Evolutionary conservation across 345 rosid genomes (phyloP).

Genomic region (Syzygium jambos): DNA sequence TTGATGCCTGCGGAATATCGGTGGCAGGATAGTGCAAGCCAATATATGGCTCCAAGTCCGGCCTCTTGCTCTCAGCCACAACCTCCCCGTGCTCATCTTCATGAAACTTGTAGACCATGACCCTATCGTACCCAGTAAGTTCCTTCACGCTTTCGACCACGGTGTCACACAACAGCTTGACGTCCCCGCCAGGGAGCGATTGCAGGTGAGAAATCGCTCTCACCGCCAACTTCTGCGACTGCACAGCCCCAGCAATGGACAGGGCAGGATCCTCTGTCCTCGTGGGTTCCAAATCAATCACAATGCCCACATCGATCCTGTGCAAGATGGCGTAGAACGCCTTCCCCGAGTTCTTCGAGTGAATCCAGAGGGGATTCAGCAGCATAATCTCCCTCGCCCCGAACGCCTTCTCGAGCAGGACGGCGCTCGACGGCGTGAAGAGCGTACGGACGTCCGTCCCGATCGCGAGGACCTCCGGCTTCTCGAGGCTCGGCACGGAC

Average conservation of each 20-base stretch:
- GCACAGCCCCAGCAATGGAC: conserved; percentile 96
- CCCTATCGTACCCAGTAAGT: conserved; percentile 90
- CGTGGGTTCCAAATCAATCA: conserved; percentile 95
- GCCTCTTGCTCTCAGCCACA: conserved; percentile 76
- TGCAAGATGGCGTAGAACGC: conserved; percentile 91
- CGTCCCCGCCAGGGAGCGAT: conserved; percentile 91
- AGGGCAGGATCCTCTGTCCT: conserved; percentile 91
- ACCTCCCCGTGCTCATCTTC: conserved; percentile 99
- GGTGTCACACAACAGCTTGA: conserved; percentile 80
- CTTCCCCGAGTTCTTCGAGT: conserved; percentile 70
- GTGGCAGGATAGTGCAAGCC: conserved; percentile 97
- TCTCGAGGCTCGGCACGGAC: conserved; percentile 77
- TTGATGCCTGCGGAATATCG: conserved; percentile 93
- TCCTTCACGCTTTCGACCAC: conserved; percentile 83
- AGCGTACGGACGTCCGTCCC: conserved; percentile 75
- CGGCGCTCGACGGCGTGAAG: conserved; percentile 46
- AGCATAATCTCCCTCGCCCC: conserved; percentile 86
- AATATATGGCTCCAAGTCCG: conserved; percentile 81
- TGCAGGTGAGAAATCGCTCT: conserved; percentile 87
- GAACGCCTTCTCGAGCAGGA: conserved; percentile 73
- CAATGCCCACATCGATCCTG: conserved; percentile 89
- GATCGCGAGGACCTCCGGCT: conserved; percentile 42
- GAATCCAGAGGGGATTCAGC: conserved; percentile 86
- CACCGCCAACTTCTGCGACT: conserved; percentile 91
- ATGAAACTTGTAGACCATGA: conserved; percentile 96